These are phyloP conservation scores for Crassisporium funariophilum DNA, from an alignment of 768 basidiomycete species.

Conservation along the genomic window DNA sequence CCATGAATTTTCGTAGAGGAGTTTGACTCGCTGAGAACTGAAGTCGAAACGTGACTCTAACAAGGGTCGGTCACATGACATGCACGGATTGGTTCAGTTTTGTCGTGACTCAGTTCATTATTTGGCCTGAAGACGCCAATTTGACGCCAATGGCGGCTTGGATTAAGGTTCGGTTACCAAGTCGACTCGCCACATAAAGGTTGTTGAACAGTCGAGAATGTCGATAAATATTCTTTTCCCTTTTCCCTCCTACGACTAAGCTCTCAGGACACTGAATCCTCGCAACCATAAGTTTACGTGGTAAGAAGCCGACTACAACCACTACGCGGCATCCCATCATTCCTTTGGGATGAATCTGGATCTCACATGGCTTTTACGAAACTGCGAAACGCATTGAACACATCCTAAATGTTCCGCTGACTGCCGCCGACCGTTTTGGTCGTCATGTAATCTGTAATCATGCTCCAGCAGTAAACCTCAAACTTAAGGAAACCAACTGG, in stretches of 20 bases:
- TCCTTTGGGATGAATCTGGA: neutral
- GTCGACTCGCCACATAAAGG: conserved; percentile 1
- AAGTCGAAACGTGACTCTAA: conserved; percentile 24
- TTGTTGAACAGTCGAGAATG: too few relatives aligned
- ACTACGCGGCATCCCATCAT: neutral
- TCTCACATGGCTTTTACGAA: neutral
- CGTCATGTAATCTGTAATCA: neutral
- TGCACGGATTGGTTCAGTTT: conserved; percentile 11
- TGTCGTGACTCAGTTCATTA: too few relatives aligned
- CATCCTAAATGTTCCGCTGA: conserved; percentile 8
- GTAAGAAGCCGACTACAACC: neutral
- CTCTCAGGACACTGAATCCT: neutral
- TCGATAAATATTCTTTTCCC: conserved; percentile 4
- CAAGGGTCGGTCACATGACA: neutral
- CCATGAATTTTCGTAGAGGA: conserved; percentile 32
- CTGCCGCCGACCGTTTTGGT: conserved; percentile 1
- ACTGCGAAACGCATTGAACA: too few relatives aligned
- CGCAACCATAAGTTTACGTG: neutral
- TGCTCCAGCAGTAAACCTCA: too few relatives aligned
- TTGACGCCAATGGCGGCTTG: too few relatives aligned
- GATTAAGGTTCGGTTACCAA: conserved; percentile 17
- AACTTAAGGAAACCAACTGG: too few relatives aligned
- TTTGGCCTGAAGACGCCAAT: too few relatives aligned
- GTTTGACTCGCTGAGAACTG: conserved; percentile 21
- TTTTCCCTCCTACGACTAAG: neutral